Evolutionary conservation across 2,329 filamentous ascomycete species (phyloP), one percentile per base, ranked within the genome.

Genomic region (Neonectria hederae): DNA sequence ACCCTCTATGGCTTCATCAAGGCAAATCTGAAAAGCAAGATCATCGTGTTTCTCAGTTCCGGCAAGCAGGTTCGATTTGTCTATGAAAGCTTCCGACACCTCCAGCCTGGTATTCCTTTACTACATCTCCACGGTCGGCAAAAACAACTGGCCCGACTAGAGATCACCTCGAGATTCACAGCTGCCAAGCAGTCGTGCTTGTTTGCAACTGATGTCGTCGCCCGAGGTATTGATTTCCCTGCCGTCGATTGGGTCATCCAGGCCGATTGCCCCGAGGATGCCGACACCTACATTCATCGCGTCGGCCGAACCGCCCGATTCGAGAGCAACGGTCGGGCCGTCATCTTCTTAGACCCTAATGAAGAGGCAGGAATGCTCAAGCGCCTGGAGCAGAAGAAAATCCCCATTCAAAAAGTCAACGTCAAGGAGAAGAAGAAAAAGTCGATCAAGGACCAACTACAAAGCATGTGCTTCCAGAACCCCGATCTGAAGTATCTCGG

Each of bases 201-300:
- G 0, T 97, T 99, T 76, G 93, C 96, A 1, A 99, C 96, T 0
- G 96, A 99, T 76, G 93, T 99, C 6, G 94, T 97, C 4, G 96
- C 96, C 0, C 88, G 96, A 78, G 96, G 96, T 68, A 87, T 99
- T 13, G 96, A 99, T 78, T 98, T 99, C 76, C 96, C 96, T 0
- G 91, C 94, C 3, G 96, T 99, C 0, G 96, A 99, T 77, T 99
- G 96, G 92, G 96, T 99, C 5, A 93, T 99, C n/a, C 96, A 99
- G 76, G 86, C 93, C n/a, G 96, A 99, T 77, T 97, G 93, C 70
- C 96, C 96, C 0, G 96, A 99, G 78, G 95, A 99, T 77, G 92
- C 92, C 4, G 96, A 98, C 74, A 99, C 96, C 0, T 99, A 99
- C 75, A 98, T 99, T 71, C 96, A 99, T 80, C 89, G 96, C 63